Evolutionary conservation across 345 rosid species (phyloP), one percentile per base, ranked within the genome.

Genomic region (Linum usitatissimum): DNA sequence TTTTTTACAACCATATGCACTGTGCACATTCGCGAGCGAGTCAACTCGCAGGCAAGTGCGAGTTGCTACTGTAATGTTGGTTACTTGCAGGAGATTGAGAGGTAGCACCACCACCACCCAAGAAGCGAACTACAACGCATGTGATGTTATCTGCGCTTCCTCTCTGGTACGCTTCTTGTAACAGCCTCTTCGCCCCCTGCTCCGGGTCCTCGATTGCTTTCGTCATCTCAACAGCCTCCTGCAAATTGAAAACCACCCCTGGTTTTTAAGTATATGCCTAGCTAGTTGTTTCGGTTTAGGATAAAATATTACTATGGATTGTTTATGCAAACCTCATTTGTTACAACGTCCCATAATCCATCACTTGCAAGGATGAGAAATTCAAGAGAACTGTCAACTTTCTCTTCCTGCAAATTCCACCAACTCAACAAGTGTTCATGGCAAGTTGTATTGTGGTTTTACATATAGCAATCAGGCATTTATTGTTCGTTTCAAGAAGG

Each of bases 291-390:
- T 19, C 13, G 18, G 59, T n/a, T 2, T 6, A 0, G 10, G 1
- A 6, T 34, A 34, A 34, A 1, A 34, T 1, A 34, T 34, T 34
- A 34, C 38, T 0, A 5, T 23, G 28, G 28, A 23, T 23, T 23
- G 3, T 9, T 5, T 10, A 48, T 21, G 23, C 64, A 23, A 14
- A 23, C 28, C 95, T 93, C 97, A 60, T 93, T 93, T 59, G 96
- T 71, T 61, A 93, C 97, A 69, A 94, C 99, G 60, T 94, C 99
- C 97, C 99, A 93, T 23, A 90, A 76, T 68, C 99, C 99, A 81
- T 93, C 99, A 71, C 99, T 93, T 15, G 99, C 99, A 75, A 93
- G 97, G 65, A 94, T 90, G 66, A 94, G 99, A 75, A 94, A 94
- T 80, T 94, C 99, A 1, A 90, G 97, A 28, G 97, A 82, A 82